Percentiles rank a stretch among this genome's conserved stretches.
Evolutionary conservation across 176 grass and related monocot species (phyloP).

Genomic region (Triticum dicoccoides): DNA sequence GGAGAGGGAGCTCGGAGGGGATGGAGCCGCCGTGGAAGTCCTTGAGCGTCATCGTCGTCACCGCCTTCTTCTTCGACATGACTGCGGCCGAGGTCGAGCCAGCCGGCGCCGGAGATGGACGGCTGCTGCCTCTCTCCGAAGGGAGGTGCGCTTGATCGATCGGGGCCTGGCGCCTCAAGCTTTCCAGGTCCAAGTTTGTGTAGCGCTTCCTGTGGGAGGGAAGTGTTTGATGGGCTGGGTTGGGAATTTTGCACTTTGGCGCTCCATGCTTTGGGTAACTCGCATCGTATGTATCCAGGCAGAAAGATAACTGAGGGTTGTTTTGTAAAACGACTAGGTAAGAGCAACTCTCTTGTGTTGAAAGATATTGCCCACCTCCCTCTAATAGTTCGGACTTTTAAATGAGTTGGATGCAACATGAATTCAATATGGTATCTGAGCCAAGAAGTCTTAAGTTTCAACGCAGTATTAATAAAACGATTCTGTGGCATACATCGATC

Average conservation of each 20-base stretch:
- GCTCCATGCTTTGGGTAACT: not conserved
- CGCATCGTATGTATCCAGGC: not conserved
- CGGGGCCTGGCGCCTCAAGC: not conserved
- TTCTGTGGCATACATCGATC: too few relatives aligned
- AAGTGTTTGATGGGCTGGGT: constrained; percentile 12
- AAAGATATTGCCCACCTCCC: too few relatives aligned
- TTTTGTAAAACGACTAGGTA: too few relatives aligned
- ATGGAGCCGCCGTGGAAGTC: constrained; percentile 99
- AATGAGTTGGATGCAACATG: too few relatives aligned
- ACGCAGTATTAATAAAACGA: too few relatives aligned
- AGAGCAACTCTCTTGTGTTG: too few relatives aligned
- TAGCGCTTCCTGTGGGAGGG: not conserved
- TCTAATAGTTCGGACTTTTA: too few relatives aligned
- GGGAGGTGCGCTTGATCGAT: constrained; percentile 12
- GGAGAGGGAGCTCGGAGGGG: constrained; percentile 87
- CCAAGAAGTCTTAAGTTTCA: too few relatives aligned
- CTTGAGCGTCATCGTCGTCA: constrained; percentile 89
- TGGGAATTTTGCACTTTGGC: not conserved
- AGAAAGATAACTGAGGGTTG: too few relatives aligned
- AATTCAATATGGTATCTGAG: too few relatives aligned
- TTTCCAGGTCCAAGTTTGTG: not conserved
- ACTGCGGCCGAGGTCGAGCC: constrained; percentile 19
- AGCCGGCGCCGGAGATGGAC: constrained; percentile 19
- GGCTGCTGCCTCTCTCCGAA: not conserved
- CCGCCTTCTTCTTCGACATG: constrained; percentile 98